Conservation (phyloP, 768 basidiomycete species). For the Lactarius evosmus region DNA sequence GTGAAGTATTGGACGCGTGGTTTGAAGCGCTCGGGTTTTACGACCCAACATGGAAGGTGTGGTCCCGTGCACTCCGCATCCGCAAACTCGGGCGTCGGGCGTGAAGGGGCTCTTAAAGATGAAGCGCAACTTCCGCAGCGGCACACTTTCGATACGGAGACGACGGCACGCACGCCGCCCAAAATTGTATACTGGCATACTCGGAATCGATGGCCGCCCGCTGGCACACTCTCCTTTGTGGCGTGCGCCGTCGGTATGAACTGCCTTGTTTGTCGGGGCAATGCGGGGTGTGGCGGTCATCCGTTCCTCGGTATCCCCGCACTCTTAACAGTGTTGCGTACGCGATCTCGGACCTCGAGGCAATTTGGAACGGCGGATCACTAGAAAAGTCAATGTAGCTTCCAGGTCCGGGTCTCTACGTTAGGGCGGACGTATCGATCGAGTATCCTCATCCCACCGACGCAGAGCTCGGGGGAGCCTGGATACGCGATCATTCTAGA, state of each 20-base stretch:
- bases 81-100: not conserved
- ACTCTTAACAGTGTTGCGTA: not conserved
- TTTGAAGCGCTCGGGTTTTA: not conserved
- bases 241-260: slow-evolving; percentile 1
- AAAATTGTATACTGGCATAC: not conserved
- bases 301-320: not conserved
- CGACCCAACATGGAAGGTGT: slow-evolving; percentile 14
- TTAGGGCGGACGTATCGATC: not conserved
- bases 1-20: slow-evolving; percentile 3
- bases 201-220: not conserved
- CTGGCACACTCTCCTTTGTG: not conserved
- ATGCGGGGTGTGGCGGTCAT: not conserved
- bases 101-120: not conserved
- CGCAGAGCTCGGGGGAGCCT: not conserved
- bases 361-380: not conserved
- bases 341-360: not conserved
- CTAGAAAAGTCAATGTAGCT: not conserved
- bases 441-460: not conserved
- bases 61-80: slow-evolving; percentile 1
- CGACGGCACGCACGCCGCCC: not conserved
- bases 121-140: slow-evolving; percentile 4
- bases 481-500: not conserved
- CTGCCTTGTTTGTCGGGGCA: not conserved
- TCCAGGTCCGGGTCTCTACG: not conserved
- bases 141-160: not conserved